A percentile compares a stretch with the other conserved stretches of the same genome.
phyloP scores from a whole-genome alignment of 2,329 filamentous ascomycete species.

The Penicillium psychrosexuale region DNA sequence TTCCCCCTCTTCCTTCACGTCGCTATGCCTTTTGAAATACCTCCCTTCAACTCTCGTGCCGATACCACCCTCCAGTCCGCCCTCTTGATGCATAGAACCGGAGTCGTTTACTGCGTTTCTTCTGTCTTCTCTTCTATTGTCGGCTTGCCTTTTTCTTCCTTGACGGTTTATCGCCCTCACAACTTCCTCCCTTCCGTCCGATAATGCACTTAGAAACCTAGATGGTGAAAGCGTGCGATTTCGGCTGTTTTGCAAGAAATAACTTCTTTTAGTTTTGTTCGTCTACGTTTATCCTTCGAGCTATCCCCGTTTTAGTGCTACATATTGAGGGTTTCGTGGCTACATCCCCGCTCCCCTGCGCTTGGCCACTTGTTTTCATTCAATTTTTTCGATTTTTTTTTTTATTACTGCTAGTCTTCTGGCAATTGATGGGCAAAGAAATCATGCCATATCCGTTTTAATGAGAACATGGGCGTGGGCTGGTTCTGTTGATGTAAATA shows the following conservation, averaged over 20 bases:
- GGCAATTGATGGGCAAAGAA: constrained; percentile 23
- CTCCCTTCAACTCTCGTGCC: constrained; percentile 19
- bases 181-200: constrained; percentile 18
- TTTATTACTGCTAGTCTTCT: constrained; percentile 16
- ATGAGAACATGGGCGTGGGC: constrained; percentile 35
- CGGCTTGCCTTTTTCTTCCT: constrained; percentile 18
- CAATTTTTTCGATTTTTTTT: constrained; percentile 9
- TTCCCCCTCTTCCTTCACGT: constrained; percentile 23
- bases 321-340: constrained; percentile 6
- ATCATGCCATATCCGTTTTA: constrained; percentile 33
- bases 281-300: constrained; percentile 10
- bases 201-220: constrained; percentile 29
- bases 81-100: constrained; percentile 37
- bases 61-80: constrained; percentile 26
- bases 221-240: constrained; percentile 30
- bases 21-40: constrained; percentile 26
- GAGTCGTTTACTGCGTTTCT: constrained; percentile 36
- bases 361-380: constrained; percentile 8
- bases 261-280: constrained; percentile 22
- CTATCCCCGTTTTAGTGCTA: constrained; percentile 8
- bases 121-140: constrained; percentile 27
- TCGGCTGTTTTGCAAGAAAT: constrained; percentile 20
- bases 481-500: constrained; percentile 36
- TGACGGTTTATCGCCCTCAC: constrained; percentile 16
- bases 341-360: constrained; percentile 17